Conservation (phyloP, 2,329 filamentous ascomycete species). For the Tolypocladium paradoxum region DNA sequence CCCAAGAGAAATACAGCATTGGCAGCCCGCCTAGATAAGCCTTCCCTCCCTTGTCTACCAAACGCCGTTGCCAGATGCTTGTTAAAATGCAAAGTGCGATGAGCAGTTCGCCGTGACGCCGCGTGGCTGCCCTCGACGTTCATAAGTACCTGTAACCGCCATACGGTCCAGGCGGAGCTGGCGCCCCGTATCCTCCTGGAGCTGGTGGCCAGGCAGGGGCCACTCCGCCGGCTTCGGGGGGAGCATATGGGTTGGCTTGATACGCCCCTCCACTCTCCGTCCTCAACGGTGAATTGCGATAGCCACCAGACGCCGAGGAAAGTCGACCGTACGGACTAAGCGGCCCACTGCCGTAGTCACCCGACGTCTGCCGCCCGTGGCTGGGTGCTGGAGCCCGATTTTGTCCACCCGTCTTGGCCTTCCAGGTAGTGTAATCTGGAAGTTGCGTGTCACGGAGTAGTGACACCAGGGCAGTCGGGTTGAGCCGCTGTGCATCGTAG, state of each 20-base stretch:
- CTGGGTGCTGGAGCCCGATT: slow-evolving; percentile 21
- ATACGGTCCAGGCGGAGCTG: slow-evolving; percentile 21
- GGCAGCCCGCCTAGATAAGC: neutral
- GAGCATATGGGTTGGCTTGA: slow-evolving; percentile 17
- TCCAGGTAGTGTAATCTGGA: slow-evolving; percentile 49
- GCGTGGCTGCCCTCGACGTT: neutral
- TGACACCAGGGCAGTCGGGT: slow-evolving; percentile 58
- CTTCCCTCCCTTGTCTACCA: neutral
- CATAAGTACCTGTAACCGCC: slow-evolving; percentile 23
- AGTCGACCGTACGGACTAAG: slow-evolving; percentile 37
- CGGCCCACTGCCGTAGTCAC: slow-evolving; percentile 32
- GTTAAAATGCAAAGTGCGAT: neutral
- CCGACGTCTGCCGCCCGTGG: slow-evolving; percentile 30
- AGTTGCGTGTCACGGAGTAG: slow-evolving; percentile 60
- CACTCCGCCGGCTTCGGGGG: slow-evolving; percentile 14
- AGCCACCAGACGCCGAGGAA: slow-evolving; percentile 28
- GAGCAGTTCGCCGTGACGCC: neutral
- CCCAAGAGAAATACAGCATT: neutral
- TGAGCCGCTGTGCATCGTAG: slow-evolving; percentile 63
- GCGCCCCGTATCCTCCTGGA: slow-evolving; percentile 18
- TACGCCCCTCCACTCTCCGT: slow-evolving; percentile 26
- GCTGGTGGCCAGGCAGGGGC: slow-evolving; percentile 17
- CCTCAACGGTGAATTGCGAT: slow-evolving; percentile 41
- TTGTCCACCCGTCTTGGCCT: slow-evolving; percentile 28
- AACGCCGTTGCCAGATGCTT: slow-evolving; percentile 2